These are phyloP conservation scores for Meyerozyma sp. DNA, from an alignment of 1,139 yeast genomes.

Conservation along the genomic window DNA sequence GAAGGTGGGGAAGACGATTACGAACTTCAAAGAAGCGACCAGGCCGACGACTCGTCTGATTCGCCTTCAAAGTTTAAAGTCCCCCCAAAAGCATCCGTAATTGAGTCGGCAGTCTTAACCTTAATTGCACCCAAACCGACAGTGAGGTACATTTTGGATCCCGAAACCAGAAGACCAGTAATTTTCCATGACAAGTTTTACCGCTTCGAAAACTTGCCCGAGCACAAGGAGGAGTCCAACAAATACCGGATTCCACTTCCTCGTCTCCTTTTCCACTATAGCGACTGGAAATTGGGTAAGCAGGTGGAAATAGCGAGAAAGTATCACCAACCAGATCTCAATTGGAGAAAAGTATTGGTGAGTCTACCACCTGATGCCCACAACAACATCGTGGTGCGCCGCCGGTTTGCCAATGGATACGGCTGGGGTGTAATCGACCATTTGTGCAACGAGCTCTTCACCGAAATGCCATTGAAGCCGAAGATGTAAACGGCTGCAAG, in stretches of 20 bases:
- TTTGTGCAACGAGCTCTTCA: conserved; percentile 14
- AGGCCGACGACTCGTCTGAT: not conserved
- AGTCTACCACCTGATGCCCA: conserved; percentile 24
- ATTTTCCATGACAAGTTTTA: conserved; percentile 82
- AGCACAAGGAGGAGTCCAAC: not conserved
- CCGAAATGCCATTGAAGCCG: conserved; percentile 1
- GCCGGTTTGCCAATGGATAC: conserved; percentile 23
- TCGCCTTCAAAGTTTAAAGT: conserved; percentile 14
- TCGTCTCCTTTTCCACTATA: conserved; percentile 11
- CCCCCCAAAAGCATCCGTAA: conserved; percentile 43
- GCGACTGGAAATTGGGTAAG: conserved; percentile 20
- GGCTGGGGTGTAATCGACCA: conserved; percentile 29
- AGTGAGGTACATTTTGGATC: conserved; percentile 25
- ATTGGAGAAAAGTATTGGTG: conserved; percentile 23
- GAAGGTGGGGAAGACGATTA: not conserved
- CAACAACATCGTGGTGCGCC: conserved; percentile 21
- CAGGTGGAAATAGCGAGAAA: conserved; percentile 22
- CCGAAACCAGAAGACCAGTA: conserved; percentile 43
- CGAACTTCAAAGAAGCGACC: not conserved
- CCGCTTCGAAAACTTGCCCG: conserved; percentile 58
- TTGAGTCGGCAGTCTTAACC: conserved; percentile 39
- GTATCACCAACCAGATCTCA: conserved; percentile 18
- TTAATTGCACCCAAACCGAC: conserved; percentile 43
- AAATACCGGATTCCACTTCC: not conserved
- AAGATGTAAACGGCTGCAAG: conserved; percentile 3